Evolutionary conservation across 257 asterid genomes (phyloP).

Genomic region (Ballota nigra): DNA sequence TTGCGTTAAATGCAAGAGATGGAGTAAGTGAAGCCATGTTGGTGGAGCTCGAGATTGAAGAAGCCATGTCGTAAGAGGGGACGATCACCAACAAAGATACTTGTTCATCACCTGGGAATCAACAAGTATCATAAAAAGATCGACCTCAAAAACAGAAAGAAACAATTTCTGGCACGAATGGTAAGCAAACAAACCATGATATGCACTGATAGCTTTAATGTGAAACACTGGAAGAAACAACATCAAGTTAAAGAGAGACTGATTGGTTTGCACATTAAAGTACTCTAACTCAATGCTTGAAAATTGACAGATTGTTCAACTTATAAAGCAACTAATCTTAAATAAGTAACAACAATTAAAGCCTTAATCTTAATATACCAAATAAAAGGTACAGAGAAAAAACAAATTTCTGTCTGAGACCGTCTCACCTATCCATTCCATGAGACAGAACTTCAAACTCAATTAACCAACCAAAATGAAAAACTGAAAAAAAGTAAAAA

Average conservation of each 20-base stretch:
- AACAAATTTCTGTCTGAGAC: background rate
- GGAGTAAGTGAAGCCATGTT: conserved; percentile 43
- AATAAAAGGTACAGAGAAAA: background rate
- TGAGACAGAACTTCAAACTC: background rate
- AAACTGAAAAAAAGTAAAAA: background rate
- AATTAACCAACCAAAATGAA: background rate
- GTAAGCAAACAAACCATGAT: background rate
- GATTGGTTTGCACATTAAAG: background rate
- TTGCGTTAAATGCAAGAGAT: conserved; percentile 35
- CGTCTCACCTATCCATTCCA: background rate
- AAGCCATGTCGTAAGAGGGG: conserved; percentile 48
- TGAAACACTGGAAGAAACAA: background rate
- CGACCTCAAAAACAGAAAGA: background rate
- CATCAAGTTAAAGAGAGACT: background rate
- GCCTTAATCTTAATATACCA: background rate
- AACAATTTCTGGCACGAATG: background rate
- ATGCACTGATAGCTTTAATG: background rate
- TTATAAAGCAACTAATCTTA: background rate
- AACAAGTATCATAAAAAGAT: background rate
- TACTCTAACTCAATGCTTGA: background rate
- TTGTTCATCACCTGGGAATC: conserved; percentile 43
- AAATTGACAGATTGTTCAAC: background rate
- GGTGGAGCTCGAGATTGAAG: conserved; percentile 47
- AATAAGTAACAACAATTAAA: background rate
- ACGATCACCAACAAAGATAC: conserved; percentile 26